A percentile compares a stretch with the other conserved stretches of the same genome.
phyloP scores from a whole-genome alignment of 768 basidiomycete species.

The Termitomyces sp. region DNA sequence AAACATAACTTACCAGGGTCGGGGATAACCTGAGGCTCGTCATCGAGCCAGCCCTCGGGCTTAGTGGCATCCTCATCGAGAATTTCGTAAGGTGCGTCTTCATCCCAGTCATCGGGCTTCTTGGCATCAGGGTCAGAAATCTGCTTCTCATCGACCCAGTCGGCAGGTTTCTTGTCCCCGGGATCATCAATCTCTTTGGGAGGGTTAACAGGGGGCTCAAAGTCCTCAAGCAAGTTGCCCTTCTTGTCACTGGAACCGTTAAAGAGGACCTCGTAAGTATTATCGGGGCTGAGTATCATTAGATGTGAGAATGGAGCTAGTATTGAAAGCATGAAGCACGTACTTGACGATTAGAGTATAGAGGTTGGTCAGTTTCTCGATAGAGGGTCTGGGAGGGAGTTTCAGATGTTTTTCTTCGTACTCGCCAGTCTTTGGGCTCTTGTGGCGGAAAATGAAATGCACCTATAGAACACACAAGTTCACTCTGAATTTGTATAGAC shows the following conservation, averaged over 20 bases:
- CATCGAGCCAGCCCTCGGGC: conserved; percentile 94
- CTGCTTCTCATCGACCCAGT: conserved; percentile 89
- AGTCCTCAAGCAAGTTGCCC: conserved; percentile 89
- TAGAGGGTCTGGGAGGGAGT: conserved; percentile 73
- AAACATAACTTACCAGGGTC: conserved; percentile 64
- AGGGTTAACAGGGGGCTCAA: conserved; percentile 91
- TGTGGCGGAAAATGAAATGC: conserved; percentile 99
- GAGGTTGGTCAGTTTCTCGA: conserved; percentile 87
- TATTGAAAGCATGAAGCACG: conserved; percentile 21
- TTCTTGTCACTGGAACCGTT: conserved; percentile 78
- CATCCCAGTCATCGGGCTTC: conserved; percentile 98
- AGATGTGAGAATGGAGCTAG: not conserved
- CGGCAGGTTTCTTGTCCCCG: conserved; percentile 80
- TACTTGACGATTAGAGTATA: conserved; percentile 93
- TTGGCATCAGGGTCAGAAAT: conserved; percentile 81
- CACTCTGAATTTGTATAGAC: not conserved
- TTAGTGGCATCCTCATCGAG: conserved; percentile 80
- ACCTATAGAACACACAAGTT: conserved; percentile 39
- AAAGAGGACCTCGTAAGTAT: conserved; percentile 88
- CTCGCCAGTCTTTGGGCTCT: conserved; percentile 88
- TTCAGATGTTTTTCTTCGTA: conserved; percentile 96
- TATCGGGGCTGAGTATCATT: conserved; percentile 61
- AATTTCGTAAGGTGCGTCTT: conserved; percentile 92
- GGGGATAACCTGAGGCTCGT: conserved; percentile 73
- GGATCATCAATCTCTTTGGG: conserved; percentile 90